Percentiles rank a stretch among this genome's conserved stretches.
Conservation (phyloP, 2,329 filamentous ascomycete genomes). For the Penicillium sp. region DNA sequence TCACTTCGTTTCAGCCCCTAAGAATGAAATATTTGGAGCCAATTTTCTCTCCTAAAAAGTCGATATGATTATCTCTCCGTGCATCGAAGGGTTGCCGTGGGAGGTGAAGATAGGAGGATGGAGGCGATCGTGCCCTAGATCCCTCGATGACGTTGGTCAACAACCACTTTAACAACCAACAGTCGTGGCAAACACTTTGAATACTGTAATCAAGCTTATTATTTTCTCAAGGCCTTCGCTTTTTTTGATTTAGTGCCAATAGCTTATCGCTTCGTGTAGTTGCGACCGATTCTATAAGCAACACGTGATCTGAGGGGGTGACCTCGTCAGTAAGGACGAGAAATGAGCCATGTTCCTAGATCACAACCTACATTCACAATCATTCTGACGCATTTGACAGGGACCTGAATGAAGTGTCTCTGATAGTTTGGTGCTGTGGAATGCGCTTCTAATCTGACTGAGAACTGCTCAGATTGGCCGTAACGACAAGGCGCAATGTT, state of each 20-base stretch:
- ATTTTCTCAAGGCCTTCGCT: not conserved
- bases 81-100: constrained; percentile 10
- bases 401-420: constrained; percentile 7
- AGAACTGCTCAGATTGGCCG: not conserved
- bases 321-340: constrained; percentile 15
- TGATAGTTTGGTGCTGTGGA: not conserved
- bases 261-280: not conserved
- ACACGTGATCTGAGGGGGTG: constrained; percentile 18
- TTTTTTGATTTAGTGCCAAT: not conserved
- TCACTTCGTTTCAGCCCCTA: constrained; percentile 15
- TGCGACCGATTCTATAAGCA: not conserved
- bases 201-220: too few relatives aligned
- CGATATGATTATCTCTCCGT: not conserved
- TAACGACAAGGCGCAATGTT: not conserved
- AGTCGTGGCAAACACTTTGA: not conserved
- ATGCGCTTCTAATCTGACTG: not conserved
- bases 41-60: constrained; percentile 6
- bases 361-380: constrained; percentile 13
- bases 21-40: constrained; percentile 13
- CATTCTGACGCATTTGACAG: constrained; percentile 10
- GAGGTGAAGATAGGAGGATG: constrained; percentile 7
- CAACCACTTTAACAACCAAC: not conserved
- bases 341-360: not conserved
- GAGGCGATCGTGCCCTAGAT: constrained; percentile 4
- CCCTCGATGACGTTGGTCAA: constrained; percentile 18